A percentile compares a stretch with the other conserved stretches of the same genome.
Conservation (phyloP, 2,329 filamentous ascomycete species). For the Penicillium sp. region DNA sequence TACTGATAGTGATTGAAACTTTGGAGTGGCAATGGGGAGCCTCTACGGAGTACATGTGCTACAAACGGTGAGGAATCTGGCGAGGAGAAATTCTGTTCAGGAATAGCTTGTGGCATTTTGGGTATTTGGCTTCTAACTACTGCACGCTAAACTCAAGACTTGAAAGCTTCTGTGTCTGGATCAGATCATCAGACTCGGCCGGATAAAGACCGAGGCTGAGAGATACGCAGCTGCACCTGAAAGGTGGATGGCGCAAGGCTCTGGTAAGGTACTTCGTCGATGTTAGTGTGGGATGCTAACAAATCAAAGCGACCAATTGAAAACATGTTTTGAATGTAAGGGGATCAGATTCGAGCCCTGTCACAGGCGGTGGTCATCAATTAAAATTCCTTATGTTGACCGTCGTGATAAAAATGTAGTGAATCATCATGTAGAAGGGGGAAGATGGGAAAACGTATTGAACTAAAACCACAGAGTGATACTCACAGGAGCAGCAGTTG, state of each 20-base stretch:
- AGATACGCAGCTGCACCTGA: neutral
- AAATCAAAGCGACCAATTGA: slow-evolving; percentile 16
- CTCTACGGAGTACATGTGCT: neutral
- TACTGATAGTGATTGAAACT: too few relatives aligned
- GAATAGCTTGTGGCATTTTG: slow-evolving; percentile 7
- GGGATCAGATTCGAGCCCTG: slow-evolving; percentile 57
- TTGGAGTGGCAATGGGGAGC: neutral
- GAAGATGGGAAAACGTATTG: neutral
- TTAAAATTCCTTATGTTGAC: slow-evolving; percentile 75
- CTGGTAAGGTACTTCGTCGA: slow-evolving; percentile 14
- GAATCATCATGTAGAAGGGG: slow-evolving; percentile 65
- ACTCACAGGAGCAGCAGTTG: slow-evolving; percentile 7
- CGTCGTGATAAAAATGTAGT: slow-evolving; percentile 72
- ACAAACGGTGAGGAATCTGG: neutral
- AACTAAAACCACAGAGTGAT: neutral
- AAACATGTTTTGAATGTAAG: slow-evolving; percentile 7
- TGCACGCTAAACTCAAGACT: slow-evolving; percentile 14
- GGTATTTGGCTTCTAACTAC: slow-evolving; percentile 19
- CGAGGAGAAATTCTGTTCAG: neutral
- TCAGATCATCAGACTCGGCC: slow-evolving; percentile 3
- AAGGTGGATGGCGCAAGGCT: neutral
- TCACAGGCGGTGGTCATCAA: slow-evolving; percentile 81
- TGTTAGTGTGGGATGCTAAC: slow-evolving; percentile 19
- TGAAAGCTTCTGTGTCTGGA: slow-evolving; percentile 10
- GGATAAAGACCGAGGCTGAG: slow-evolving; percentile 3